phyloP scores from a whole-genome alignment of 2,329 filamentous ascomycete species.

The Ascochyta lentis region DNA sequence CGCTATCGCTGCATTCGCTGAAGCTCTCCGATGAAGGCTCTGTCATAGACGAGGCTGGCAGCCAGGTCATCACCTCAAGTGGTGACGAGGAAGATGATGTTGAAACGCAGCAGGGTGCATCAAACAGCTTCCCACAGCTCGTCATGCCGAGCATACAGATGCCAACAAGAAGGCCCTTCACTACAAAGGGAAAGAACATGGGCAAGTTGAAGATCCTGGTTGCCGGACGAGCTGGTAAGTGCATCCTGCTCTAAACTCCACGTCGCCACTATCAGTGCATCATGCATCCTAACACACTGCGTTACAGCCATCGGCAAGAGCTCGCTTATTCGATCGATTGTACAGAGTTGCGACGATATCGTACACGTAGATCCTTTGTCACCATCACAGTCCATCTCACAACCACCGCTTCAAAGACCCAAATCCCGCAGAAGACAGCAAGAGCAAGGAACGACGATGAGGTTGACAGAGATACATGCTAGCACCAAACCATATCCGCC shows the following conservation, averaged over 20 bases:
- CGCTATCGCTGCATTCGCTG: conserved; percentile 64
- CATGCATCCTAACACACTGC: conserved; percentile 15
- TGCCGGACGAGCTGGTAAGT: conserved; percentile 75
- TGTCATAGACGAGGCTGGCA: conserved; percentile 61
- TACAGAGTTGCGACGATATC: conserved; percentile 87
- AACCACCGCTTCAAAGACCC: conserved; percentile 30
- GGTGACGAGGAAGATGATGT: conserved; percentile 61
- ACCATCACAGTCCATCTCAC: conserved; percentile 34
- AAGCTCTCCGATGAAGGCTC: conserved; percentile 65
- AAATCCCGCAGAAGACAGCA: conserved; percentile 36
- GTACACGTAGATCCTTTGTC: conserved; percentile 82
- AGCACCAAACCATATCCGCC: conserved; percentile 72
- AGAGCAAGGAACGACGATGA: conserved; percentile 29
- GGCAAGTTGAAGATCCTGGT: conserved; percentile 90
- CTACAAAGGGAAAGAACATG: conserved; percentile 80
- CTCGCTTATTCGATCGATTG: conserved; percentile 84
- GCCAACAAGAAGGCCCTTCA: conserved; percentile 88
- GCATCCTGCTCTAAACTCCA: not conserved
- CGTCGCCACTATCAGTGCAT: not conserved
- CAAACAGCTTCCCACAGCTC: conserved; percentile 70
- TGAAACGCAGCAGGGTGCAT: conserved; percentile 41
- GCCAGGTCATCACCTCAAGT: conserved; percentile 62
- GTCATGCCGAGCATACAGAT: conserved; percentile 97
- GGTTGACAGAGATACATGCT: conserved; percentile 52
- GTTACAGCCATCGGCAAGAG: conserved; percentile 81